These are phyloP conservation scores for Curvularia verruculosa DNA, from an alignment of 2,329 filamentous ascomycete genomes.

Conservation along the genomic window DNA sequence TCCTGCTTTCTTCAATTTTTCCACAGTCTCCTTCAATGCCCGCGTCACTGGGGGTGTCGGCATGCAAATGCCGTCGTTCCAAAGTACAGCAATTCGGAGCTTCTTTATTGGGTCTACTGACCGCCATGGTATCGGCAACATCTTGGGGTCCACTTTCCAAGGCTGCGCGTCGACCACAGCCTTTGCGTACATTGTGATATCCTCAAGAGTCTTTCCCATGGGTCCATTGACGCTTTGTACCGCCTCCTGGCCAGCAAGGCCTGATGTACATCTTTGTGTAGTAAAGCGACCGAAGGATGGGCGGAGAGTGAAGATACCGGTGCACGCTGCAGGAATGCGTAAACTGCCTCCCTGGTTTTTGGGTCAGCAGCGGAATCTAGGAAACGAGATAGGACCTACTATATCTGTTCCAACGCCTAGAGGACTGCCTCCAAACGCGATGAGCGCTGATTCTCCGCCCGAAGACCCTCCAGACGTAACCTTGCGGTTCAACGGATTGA, in stretches of 20 bases:
- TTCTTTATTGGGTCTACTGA: slow-evolving; percentile 52
- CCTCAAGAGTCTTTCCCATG: slow-evolving; percentile 62
- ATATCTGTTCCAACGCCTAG: slow-evolving; percentile 71
- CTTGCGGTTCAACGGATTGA: slow-evolving; percentile 65
- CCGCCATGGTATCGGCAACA: slow-evolving; percentile 62
- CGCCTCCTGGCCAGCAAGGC: slow-evolving; percentile 69
- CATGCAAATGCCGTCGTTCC: slow-evolving; percentile 57
- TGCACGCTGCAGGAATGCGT: slow-evolving; percentile 63
- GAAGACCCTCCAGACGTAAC: slow-evolving; percentile 69
- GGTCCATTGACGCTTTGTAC: slow-evolving; percentile 69
- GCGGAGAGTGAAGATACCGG: slow-evolving; percentile 63
- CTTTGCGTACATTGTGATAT: slow-evolving; percentile 54
- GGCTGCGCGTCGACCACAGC: slow-evolving; percentile 54
- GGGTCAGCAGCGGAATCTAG: slow-evolving; percentile 9
- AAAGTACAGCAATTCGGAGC: slow-evolving; percentile 65
- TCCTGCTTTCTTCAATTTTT: slow-evolving; percentile 58
- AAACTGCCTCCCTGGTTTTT: slow-evolving; percentile 57
- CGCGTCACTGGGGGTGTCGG: slow-evolving; percentile 61
- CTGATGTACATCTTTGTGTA: slow-evolving; percentile 60
- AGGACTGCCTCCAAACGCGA: slow-evolving; percentile 64
- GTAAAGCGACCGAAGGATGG: slow-evolving; percentile 67
- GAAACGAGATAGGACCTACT: slow-evolving; percentile 32
- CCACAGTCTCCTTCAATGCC: slow-evolving; percentile 62
- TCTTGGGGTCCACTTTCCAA: slow-evolving; percentile 60
- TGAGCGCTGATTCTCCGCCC: slow-evolving; percentile 70